A percentile compares a stretch with the other conserved stretches of the same genome.
Conservation (phyloP, 768 basidiomycete genomes). For the Hysterangium stoloniferum region DNA sequence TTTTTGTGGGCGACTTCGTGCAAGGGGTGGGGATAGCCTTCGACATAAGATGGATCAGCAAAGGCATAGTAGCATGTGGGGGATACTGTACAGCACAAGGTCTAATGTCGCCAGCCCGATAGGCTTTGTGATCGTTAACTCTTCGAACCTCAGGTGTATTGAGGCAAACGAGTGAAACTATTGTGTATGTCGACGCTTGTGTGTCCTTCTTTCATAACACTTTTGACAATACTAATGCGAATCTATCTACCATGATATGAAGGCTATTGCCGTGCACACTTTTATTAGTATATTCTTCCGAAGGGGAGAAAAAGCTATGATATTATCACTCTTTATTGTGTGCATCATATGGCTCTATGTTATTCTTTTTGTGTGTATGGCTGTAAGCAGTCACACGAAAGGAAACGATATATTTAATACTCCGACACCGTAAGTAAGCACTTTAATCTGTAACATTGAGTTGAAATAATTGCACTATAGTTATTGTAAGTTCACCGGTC, state of each 20-base stretch:
- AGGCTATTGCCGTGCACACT: conserved; percentile 35
- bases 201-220: conserved; percentile 14
- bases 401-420: neutral
- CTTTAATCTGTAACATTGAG: neutral
- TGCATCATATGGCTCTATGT: neutral
- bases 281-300: conserved; percentile 27
- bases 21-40: conserved; percentile 32
- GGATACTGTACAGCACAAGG: conserved; percentile 32
- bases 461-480: neutral
- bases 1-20: conserved; percentile 26
- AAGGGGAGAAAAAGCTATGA: conserved; percentile 18
- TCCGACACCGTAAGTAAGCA: neutral
- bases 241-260: neutral
- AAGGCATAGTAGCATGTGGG: conserved; percentile 27
- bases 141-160: conserved; percentile 23
- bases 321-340: neutral
- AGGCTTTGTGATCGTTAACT: neutral
- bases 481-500: neutral
- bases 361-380: neutral
- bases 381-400: conserved; percentile 19
- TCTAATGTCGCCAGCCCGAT: conserved; percentile 6
- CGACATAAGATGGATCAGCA: conserved; percentile 29
- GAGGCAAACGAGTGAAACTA: conserved; percentile 35
- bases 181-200: conserved; percentile 34
- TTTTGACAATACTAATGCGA: neutral